Evolutionary conservation across 2,329 filamentous ascomycete genomes (phyloP), one percentile per base, ranked within the genome.

Genomic region (Aureobasidium sp.): DNA sequence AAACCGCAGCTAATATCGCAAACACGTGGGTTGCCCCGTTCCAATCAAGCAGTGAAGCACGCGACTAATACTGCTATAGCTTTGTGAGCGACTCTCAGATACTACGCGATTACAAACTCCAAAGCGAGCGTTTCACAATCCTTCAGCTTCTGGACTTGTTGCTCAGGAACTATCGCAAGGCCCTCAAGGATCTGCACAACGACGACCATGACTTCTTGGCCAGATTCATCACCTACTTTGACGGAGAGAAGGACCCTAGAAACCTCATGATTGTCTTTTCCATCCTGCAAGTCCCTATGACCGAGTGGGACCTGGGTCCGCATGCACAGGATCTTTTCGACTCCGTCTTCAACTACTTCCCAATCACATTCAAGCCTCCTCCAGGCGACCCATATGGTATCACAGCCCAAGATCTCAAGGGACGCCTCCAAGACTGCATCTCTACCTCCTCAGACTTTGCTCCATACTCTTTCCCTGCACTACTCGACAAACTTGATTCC

Each of bases 191-290:
- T 11, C 78, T 87, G 68, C 82, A 83, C 37, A 79, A 85, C 53
- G 63, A 66, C n/a, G 70, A 73, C n/a, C 70, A 71, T 9, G 79
- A 82, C 62, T 86, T 86, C 65, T 73, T 88, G 59, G 74, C 83
- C 3, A 82, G 80, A 4, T 83, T 87, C 65, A 83, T 86, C 57
- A 79, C 85, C 61, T 81, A 87, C 64, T 85, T 88, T 68, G 83
- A 83, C 16, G 85, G 85, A 62, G 86, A 88, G 70, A 87, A 88
- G 67, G 86, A 88, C 65, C 86, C 86, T 0, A 78, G 86, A 32
- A 88, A 88, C 68, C 73, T 88, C 32, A 88, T 88, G 86, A 77
- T 88, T 53, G 82, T 87, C 1, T 88, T 88, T 67, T 88, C 86
- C 0, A 81, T 88, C 63, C 70, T 88, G 32, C 83, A 81, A 67